phyloP scores from a whole-genome alignment of 208 protist species.

The Trypanosoma brucei region DNA sequence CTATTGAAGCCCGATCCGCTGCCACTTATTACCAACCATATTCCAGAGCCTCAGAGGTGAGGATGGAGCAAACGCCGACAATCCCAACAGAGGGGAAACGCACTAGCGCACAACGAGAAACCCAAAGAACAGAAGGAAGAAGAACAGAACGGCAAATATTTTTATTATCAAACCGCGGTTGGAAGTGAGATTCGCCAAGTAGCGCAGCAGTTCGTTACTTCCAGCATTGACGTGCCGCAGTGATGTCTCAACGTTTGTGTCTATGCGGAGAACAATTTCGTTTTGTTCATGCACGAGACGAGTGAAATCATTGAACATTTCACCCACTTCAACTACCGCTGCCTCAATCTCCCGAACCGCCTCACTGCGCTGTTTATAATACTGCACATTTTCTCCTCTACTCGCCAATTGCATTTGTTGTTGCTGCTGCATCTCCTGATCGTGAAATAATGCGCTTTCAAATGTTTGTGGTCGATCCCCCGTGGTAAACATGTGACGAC shows the following conservation, averaged over 20 bases:
- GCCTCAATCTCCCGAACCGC: conserved; percentile 86
- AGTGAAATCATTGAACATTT: conserved; percentile 91
- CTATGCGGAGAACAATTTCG: conserved; percentile 87
- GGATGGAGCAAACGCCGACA: too few relatives aligned
- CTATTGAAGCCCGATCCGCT: too few relatives aligned
- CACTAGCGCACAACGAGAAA: conserved; percentile 80
- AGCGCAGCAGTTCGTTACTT: conserved; percentile 89
- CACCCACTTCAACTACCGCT: conserved; percentile 84
- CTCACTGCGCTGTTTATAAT: conserved; percentile 78
- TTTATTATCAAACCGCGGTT: conserved; percentile 93
- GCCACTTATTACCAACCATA: too few relatives aligned
- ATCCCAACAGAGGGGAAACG: background rate
- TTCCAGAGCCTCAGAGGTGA: too few relatives aligned
- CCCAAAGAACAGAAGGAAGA: conserved; percentile 92
- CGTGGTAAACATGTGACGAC: conserved; percentile 78
- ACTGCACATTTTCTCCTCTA: conserved; percentile 59
- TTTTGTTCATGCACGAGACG: conserved; percentile 90
- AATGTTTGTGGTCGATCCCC: conserved; percentile 75
- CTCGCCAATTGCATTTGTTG: conserved; percentile 68
- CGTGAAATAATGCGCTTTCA: conserved; percentile 86
- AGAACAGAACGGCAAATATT: conserved; percentile 87
- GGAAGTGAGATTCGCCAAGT: conserved; percentile 80
- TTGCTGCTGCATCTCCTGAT: conserved; percentile 69
- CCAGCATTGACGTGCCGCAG: conserved; percentile 88
- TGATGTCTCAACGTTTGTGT: conserved; percentile 80